Base-by-base conservation (phyloP, 805 yeast species). In the Candida xiaguanensis region DNA sequence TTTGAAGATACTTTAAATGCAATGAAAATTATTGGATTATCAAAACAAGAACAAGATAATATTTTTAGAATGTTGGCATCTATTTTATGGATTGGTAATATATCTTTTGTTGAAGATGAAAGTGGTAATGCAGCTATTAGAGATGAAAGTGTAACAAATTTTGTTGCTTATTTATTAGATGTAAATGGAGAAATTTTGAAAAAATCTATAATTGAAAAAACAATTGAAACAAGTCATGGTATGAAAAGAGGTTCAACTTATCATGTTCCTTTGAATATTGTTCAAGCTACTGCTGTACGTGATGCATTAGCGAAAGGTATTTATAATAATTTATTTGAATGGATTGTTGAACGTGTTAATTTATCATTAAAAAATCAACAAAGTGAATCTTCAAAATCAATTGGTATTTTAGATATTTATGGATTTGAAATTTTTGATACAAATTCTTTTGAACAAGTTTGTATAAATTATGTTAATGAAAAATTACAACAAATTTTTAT, bases 401-500 rank as follows among this genome's bases (percentile, higher is more conserved):
- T 93, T 52, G 98, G 98, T 48, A 90, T 90, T 51, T 72, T 90
- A 56, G 98, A 90, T 77, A 90, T 91, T 49, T 90, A 90, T 58
- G 98, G 98, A 8, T 90, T 90, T 66, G 98, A 90, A 63, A 91
- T 91, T 55, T 90, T 90, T 58, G 96, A 90, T 41, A 91, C 86
- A 52, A 90, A 90, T 65, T 86, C 96, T 2, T 90, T 91, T 60
- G 97, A 91, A 60, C 98, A 90, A 65, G 74, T 90, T 48, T 90
- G 97, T 67, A 90, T 90, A 69, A 90, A 91, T 61, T 90, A 91
- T 52, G 97, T 90, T 48, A 90, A 90, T 63, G 98, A 90, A 63
- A 91, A 91, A 64, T 73, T 91, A 50, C 97, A 90, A 67, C 99
- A 91, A 61, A 93, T 91, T 57, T 93, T 93, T 55, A 93, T 93